These are phyloP conservation scores for Sclerospora graminicola DNA, from an alignment of 352 stramenopile species.

Conservation along the genomic window DNA sequence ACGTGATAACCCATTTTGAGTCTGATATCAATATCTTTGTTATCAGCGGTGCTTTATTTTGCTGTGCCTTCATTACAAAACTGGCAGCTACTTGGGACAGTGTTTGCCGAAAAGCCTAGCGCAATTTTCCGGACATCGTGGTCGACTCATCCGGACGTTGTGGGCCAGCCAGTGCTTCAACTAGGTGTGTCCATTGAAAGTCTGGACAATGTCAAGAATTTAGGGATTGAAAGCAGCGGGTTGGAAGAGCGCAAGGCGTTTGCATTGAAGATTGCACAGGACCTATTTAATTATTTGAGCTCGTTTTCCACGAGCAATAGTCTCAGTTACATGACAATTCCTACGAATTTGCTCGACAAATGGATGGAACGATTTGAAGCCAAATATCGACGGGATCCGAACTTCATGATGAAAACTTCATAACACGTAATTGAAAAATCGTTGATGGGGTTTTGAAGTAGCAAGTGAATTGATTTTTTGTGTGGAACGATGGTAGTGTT, in stretches of 20 bases:
- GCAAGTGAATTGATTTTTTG: neutral
- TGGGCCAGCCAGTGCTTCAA: constrained; percentile 45
- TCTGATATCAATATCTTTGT: neutral
- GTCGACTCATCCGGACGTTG: constrained; percentile 52
- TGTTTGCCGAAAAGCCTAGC: constrained; percentile 62
- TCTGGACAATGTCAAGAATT: constrained; percentile 64
- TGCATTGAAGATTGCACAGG: constrained; percentile 86
- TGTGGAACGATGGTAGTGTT: too few relatives aligned
- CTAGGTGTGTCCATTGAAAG: constrained; percentile 62
- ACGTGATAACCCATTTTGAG: neutral
- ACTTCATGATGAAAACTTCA: constrained; percentile 87
- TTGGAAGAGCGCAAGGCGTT: constrained; percentile 66
- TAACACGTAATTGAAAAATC: constrained; percentile 1
- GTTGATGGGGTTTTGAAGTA: neutral
- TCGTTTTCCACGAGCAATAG: constrained; percentile 74
- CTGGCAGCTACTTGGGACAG: constrained; percentile 60
- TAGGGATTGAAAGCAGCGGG: constrained; percentile 58
- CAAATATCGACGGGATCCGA: constrained; percentile 82
- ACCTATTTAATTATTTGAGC: constrained; percentile 90
- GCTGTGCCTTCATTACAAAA: constrained; percentile 53
- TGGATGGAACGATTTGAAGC: constrained; percentile 88
- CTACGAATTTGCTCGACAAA: constrained; percentile 85
- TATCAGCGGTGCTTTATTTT: constrained; percentile 58
- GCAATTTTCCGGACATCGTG: constrained; percentile 58
- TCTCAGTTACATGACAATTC: constrained; percentile 80